phyloP scores from a whole-genome alignment of 2,329 filamentous ascomycete genomes.

The Colletotrichum destructivum region DNA sequence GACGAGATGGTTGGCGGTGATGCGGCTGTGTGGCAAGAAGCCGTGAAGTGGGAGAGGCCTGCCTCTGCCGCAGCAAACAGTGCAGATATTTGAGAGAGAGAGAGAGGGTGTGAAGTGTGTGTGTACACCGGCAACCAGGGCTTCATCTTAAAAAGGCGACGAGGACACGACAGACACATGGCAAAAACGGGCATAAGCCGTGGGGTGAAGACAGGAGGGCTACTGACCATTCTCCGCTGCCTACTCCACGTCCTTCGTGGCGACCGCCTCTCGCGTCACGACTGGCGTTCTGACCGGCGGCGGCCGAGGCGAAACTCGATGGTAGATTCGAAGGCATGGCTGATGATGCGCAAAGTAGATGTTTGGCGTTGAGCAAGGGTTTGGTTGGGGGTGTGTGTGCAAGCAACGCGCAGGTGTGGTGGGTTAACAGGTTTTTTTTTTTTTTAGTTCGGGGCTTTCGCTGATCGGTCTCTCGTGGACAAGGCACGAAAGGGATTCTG shows the following conservation, averaged over 20 bases:
- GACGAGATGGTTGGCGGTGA: background rate
- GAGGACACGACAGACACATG: background rate
- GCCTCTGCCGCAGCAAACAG: slow-evolving; percentile 4
- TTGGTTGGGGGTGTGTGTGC: background rate
- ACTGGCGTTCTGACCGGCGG: slow-evolving; percentile 79
- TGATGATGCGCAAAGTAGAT: slow-evolving; percentile 43
- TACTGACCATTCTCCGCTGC: slow-evolving; percentile 81
- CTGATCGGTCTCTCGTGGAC: slow-evolving; percentile 40
- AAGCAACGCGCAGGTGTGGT: slow-evolving; percentile 33
- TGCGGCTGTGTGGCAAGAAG: slow-evolving; percentile 28
- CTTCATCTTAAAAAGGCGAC: background rate
- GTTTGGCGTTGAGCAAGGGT: slow-evolving; percentile 18
- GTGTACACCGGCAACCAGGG: background rate
- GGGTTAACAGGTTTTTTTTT: slow-evolving; percentile 3
- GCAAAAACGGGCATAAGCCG: background rate
- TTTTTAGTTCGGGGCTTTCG: slow-evolving; percentile 24
- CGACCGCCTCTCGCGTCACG: slow-evolving; percentile 73
- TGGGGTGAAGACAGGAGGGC: slow-evolving; percentile 3
- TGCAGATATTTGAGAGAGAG: no score
- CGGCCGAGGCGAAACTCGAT: slow-evolving; percentile 88
- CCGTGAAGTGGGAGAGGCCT: background rate
- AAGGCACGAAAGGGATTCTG: slow-evolving; percentile 38
- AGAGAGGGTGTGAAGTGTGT: no score
- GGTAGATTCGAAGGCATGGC: slow-evolving; percentile 82
- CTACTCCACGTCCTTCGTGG: slow-evolving; percentile 68